Base-by-base conservation (phyloP, 768 basidiomycete species). In the Rhodotorula sphaerocarpa region DNA sequence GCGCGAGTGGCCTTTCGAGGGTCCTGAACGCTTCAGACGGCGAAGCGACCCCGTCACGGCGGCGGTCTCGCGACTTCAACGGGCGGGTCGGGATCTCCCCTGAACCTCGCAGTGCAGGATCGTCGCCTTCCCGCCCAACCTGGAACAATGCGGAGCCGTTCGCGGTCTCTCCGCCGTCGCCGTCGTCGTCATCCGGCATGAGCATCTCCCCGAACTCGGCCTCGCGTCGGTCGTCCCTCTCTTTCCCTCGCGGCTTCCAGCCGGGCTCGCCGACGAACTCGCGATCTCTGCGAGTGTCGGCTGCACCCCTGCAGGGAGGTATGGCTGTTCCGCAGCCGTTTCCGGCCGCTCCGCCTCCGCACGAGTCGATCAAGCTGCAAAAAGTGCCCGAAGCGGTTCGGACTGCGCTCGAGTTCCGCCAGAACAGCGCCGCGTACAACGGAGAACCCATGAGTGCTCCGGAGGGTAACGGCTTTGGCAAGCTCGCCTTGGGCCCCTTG, bases 351-450 rank as follows among this genome's bases (percentile, higher is more conserved):
- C 67, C 67, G 9, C 62, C 62, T 33, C 65, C 48, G 33, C 51
- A 51, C 41, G 67, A 69, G 30, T 52, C 75, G 10, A 76, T 78
- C 46, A 73, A 76, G n/a, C 71, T 79, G 11, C 77, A 77, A 46
- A 69, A 77, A 14, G 77, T 79, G 0, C 78, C 78, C 1, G 77
- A 77, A 3, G 73, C 75, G 25, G 78, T 79, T 0, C 67, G 76
- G 27, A 71, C 77, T 39, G 78, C 78, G 2, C 69, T 75, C n/a
- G 77, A 78, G 30, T 63, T 79, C n/a, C 72, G 77, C 53, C 74
- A 74, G 55, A 67, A 71, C 11, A 55, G 68, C 9, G 48, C 56
- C 2, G 33, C 54, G 27, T 56, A 53, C 45, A 27, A 34, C 14
- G 56, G 61, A 36, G 61, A 63, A 25, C 16, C 56, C 30, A 12